Evolutionary conservation across 352 stramenopile species (phyloP), one percentile per base, ranked within the genome.

Genomic region (Sclerospora graminicola): DNA sequence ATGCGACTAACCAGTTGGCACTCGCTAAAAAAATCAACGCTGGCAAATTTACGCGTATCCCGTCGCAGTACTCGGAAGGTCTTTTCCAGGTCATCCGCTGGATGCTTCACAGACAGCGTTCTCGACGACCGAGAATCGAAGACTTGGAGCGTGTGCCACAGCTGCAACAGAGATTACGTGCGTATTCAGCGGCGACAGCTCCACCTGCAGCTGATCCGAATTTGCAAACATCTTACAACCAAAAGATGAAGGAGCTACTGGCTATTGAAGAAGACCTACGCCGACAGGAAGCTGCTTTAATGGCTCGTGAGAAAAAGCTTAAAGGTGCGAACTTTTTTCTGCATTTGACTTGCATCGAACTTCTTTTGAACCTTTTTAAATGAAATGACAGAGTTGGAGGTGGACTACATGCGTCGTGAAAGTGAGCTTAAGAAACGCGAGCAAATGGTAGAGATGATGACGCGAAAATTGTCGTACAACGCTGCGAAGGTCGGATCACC

Each of bases 1-100:
- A 97, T 32, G 89, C 87, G 8, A 88, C 80, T 4, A 96, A 96
- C 57, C 86, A 96, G 48, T 58, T 96, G 18, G 82, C 87, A 42
- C 60, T 97, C 13, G 87, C 88, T 23, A 93, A 95, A 59, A 96
- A 95, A 48, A 97, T 97, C 62, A 96, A 94, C 44, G 79, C 82
- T 19, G 84, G 87, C 56, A 91, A 91, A 52, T 96, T 96, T 49
- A 72, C 70, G 19, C 80, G 84, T 20, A 96, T 97, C 48, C 87
- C 89, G 8, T 69, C 73, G 23, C 68, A 87, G 46, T 97, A 96
- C 71, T 94, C 80, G 30, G 84, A 96, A 43, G 81, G 84, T 0
- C 69, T 96, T 6, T 90, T 94, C 57, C 79, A 91, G 56, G 79
- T 87, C 20, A 93, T 94, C 41, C 71, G 81, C 24, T 92, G 82